These are phyloP conservation scores for Neobulgaria alba DNA, from an alignment of 2,329 filamentous ascomycete species.

Conservation along the genomic window DNA sequence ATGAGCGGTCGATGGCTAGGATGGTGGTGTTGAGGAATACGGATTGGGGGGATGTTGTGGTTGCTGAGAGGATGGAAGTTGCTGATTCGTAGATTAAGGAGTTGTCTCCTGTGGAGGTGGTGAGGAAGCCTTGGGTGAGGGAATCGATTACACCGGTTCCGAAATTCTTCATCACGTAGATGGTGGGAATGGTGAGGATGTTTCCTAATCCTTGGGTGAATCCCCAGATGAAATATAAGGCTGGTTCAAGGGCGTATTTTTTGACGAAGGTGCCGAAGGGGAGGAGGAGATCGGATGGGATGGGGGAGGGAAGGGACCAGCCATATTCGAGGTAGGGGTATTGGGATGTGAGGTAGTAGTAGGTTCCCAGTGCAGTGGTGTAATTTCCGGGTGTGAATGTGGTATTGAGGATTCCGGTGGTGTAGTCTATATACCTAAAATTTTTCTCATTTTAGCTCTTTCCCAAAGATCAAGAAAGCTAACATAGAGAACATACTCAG, in stretches of 20 bases:
- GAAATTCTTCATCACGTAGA: slow-evolving; percentile 1
- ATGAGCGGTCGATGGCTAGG: no score
- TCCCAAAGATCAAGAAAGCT: no score
- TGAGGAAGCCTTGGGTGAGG: no score
- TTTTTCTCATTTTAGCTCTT: background rate
- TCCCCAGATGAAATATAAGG: background rate
- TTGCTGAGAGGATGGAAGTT: no score
- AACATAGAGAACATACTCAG: no score
- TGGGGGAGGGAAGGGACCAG: background rate
- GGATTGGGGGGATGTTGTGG: no score
- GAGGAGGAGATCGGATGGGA: slow-evolving; percentile 2
- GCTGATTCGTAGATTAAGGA: background rate
- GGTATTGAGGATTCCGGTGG: background rate
- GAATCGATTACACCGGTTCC: background rate
- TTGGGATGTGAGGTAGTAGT: background rate
- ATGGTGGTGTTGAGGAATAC: no score
- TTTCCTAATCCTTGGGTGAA: slow-evolving; percentile 4
- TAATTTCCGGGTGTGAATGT: background rate
- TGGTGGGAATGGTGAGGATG: background rate
- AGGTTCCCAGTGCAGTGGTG: slow-evolving; percentile 1
- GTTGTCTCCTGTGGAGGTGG: background rate
- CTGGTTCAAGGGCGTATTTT: slow-evolving; percentile 2
- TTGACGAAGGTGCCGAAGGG: slow-evolving; percentile 1
- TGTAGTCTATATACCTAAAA: background rate
- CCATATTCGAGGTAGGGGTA: slow-evolving; percentile 5